Evolutionary conservation across 352 stramenopile species (phyloP), one percentile per base, ranked within the genome.

Genomic region (Globisporangium nodosum): DNA sequence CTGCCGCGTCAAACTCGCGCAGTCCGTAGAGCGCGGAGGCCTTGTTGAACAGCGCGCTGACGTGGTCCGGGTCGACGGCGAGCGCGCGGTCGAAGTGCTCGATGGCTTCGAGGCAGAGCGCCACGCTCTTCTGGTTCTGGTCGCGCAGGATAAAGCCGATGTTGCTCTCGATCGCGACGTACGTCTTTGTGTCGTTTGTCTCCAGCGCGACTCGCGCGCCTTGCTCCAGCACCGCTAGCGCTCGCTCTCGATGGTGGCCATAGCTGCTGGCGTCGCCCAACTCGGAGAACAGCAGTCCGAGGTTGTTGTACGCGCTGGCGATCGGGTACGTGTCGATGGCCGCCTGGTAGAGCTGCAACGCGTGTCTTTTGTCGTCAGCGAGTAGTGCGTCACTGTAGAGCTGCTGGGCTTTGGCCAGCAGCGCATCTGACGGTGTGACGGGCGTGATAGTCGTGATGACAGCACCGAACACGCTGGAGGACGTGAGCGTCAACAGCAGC

Each of bases 271-370:
- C 7, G 5, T 54, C 40, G 1, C 61, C 52, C 3, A 24, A n/a
- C 1, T 77, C 55, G 18, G 68, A 71, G 8, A 89, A 31, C 24
- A 92, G 54, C 65, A 90, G 83, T 0, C 69, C 86, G 9, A 95
- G 55, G 65, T 95, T 94, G 60, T 94, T 93, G 65, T 87, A 88
- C n/a, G 84, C 73, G 5, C 61, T 67, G 5, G 74, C 66, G 24
- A 90, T 64, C 35, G 72, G 66, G 60, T 83, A 88, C 35, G 40
- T 56, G 5, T 70, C 56, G 45, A 93, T 89, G 11, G 76, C 73
- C 12, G 68, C 53, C 45, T 69, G 68, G 40, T 85, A 83, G 15
- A 80, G 55, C n/a, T 64, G 20, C 20, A 85, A 57, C 3, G 69
- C 71, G 0, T 48, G 35, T 4, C 21, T 56, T 31, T 63, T 72